phyloP scores from a whole-genome alignment of 2,329 filamentous ascomycete genomes.

The Neofusicoccum laricinum region DNA sequence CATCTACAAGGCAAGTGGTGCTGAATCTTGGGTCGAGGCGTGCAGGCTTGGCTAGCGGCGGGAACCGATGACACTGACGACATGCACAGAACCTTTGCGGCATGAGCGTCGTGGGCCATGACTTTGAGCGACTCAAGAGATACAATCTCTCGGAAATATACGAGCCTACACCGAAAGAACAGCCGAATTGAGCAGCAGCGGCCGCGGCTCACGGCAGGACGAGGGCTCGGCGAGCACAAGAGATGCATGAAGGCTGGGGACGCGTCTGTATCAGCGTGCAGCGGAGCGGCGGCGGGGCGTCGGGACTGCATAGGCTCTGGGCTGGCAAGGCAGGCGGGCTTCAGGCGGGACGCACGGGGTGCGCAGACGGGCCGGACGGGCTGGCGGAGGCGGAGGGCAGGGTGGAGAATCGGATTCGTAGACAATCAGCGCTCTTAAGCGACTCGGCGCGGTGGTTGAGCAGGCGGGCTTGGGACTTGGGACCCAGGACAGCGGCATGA shows the following conservation, averaged over 20 bases:
- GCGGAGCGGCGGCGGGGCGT: background rate
- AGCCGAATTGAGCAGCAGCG: conserved; percentile 8
- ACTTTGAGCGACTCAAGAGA: conserved; percentile 71
- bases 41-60: background rate
- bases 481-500: background rate
- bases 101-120: conserved; percentile 72
- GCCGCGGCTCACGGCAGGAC: background rate
- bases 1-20: conserved; percentile 66
- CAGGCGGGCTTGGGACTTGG: too few species aligned
- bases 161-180: conserved; percentile 43
- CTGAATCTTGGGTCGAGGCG: conserved; percentile 7
- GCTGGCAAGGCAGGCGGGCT: background rate
- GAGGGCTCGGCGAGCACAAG: background rate
- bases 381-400: background rate
- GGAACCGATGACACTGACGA: conserved; percentile 18
- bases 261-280: background rate
- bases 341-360: background rate
- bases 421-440: background rate
- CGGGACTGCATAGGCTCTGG: background rate
- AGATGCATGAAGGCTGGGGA: background rate
- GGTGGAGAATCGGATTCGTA: conserved; percentile 4
- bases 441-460: background rate
- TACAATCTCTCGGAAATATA: conserved; percentile 78
- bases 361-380: conserved; percentile 4
- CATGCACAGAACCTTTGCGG: conserved; percentile 65